Evolutionary conservation across 2,329 filamentous ascomycete genomes (phyloP).

Genomic region (Alternaria brassicae): DNA sequence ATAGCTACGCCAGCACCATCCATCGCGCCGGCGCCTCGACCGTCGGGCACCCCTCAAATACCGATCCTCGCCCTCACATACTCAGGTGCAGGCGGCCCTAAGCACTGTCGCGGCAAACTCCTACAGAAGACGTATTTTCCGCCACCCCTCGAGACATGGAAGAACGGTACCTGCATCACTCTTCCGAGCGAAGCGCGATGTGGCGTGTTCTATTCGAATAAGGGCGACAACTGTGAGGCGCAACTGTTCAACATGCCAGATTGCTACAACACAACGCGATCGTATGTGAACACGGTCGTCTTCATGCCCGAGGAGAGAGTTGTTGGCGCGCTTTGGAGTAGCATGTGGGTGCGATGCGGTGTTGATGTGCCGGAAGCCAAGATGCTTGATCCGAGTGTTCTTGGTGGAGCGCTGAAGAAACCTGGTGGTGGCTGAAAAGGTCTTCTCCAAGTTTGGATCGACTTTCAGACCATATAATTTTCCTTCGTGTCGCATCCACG

Average conservation of each 20-base stretch:
- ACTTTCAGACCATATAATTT: too few species aligned
- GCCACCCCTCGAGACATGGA: constrained; percentile 34
- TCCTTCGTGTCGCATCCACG: not conserved
- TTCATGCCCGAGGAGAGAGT: constrained; percentile 48
- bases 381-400: constrained; percentile 38
- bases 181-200: constrained; percentile 43
- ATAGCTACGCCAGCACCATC: constrained; percentile 22
- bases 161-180: constrained; percentile 43
- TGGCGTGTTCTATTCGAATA: constrained; percentile 44
- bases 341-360: constrained; percentile 46
- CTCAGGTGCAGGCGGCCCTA: constrained; percentile 42
- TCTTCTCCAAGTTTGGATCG: not conserved
- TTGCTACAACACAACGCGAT: constrained; percentile 39
- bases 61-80: constrained; percentile 46
- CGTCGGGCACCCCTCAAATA: constrained; percentile 24
- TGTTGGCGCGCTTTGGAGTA: constrained; percentile 44
- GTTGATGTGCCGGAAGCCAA: constrained; percentile 39
- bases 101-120: constrained; percentile 45
- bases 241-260: constrained; percentile 40
- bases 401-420: constrained; percentile 39
- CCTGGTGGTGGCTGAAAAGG: constrained; percentile 29
- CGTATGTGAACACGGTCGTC: constrained; percentile 45
- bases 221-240: constrained; percentile 47
- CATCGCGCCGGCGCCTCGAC: constrained; percentile 13
- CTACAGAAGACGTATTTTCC: constrained; percentile 36